phyloP scores from a whole-genome alignment of 306 rosid genomes.

The Bauhinia variegata region DNA sequence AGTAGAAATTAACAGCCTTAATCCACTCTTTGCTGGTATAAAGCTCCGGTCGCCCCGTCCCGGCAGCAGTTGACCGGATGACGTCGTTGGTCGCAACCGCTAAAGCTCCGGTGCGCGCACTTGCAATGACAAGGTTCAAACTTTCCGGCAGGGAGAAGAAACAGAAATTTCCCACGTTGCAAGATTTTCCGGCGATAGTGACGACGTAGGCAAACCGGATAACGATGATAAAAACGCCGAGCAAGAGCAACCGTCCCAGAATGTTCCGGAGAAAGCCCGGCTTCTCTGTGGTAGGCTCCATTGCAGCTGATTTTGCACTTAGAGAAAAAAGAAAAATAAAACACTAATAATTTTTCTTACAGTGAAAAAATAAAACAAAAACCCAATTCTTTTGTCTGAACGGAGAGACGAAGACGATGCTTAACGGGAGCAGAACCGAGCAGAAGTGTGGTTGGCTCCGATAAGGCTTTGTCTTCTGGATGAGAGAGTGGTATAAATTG shows the following conservation, averaged over 20 bases:
- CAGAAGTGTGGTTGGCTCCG: slow-evolving; percentile 94
- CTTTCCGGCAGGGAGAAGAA: slow-evolving; percentile 77
- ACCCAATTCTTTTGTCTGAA: not conserved
- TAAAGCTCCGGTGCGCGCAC: slow-evolving; percentile 42
- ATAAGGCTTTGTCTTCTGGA: slow-evolving; percentile 45
- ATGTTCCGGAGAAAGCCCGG: slow-evolving; percentile 53
- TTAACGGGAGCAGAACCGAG: slow-evolving; percentile 87
- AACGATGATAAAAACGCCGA: slow-evolving; percentile 65
- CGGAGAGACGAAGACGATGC: not conserved
- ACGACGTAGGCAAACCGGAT: slow-evolving; percentile 80
- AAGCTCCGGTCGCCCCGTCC: slow-evolving; percentile 31
- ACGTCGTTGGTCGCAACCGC: slow-evolving; percentile 35
- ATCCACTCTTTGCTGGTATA: slow-evolving; percentile 77
- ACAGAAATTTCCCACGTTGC: slow-evolving; percentile 72
- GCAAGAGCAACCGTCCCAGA: slow-evolving; percentile 63
- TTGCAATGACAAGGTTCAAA: slow-evolving; percentile 55
- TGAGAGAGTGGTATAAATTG: slow-evolving; percentile 30
- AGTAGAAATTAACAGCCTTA: slow-evolving; percentile 67
- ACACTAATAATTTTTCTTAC: not conserved
- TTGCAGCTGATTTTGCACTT: slow-evolving; percentile 18
- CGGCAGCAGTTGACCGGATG: slow-evolving; percentile 18
- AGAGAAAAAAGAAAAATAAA: not conserved
- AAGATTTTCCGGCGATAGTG: slow-evolving; percentile 78
- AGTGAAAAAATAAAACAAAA: not conserved
- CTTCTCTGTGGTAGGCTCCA: slow-evolving; percentile 64